These are phyloP conservation scores for Auricularia cornea DNA, from an alignment of 768 basidiomycete species.

Conservation along the genomic window DNA sequence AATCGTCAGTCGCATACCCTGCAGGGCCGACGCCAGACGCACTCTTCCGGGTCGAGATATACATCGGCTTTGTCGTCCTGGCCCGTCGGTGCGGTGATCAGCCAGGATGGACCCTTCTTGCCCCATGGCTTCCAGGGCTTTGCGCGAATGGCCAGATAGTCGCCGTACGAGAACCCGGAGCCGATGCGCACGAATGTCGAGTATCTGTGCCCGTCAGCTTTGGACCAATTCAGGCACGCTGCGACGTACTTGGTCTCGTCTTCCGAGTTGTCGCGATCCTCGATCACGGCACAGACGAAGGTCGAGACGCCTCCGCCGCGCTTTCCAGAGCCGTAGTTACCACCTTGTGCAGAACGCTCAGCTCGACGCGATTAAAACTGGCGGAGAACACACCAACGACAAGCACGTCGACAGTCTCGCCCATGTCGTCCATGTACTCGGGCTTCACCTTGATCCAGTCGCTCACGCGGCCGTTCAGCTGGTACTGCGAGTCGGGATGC, in stretches of 20 bases:
- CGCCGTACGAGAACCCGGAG: constrained; percentile 75
- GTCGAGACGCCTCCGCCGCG: constrained; percentile 86
- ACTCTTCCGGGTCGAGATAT: constrained; percentile 88
- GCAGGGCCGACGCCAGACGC: constrained; percentile 11
- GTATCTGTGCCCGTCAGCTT: constrained; percentile 49
- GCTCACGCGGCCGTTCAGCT: constrained; percentile 77
- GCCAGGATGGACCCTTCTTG: constrained; percentile 58
- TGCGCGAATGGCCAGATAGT: constrained; percentile 76
- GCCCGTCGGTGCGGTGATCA: constrained; percentile 48
- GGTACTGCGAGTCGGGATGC: constrained; percentile 70
- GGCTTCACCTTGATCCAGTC: constrained; percentile 96
- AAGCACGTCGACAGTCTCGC: constrained; percentile 85
- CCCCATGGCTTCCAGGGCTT: constrained; percentile 82
- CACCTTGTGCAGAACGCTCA: constrained; percentile 40
- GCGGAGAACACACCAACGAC: constrained; percentile 55
- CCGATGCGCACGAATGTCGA: constrained; percentile 86
- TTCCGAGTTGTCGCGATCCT: constrained; percentile 47
- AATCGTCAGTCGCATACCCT: background rate
- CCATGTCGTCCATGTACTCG: constrained; percentile 88
- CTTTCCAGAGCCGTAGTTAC: constrained; percentile 79
- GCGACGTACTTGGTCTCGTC: constrained; percentile 49
- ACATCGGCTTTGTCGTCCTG: constrained; percentile 83
- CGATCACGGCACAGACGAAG: constrained; percentile 81
- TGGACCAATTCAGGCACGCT: background rate
- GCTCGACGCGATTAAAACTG: constrained; percentile 19